phyloP scores from a whole-genome alignment of 225 moss, liverwort and hornwort genomes.

The Marchantia polymorpha region DNA sequence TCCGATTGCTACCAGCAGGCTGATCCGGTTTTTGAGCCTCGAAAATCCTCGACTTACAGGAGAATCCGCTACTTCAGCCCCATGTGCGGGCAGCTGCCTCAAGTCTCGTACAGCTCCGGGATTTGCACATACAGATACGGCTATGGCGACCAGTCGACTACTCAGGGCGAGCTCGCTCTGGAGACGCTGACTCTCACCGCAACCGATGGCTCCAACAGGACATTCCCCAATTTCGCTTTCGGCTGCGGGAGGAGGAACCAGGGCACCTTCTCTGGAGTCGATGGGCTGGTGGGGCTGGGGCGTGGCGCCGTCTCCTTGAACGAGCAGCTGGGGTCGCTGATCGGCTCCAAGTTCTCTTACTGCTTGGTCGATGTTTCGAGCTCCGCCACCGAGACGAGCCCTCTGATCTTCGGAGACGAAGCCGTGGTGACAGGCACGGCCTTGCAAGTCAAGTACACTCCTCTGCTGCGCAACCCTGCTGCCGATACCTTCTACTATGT shows the following conservation, averaged over 20 bases:
- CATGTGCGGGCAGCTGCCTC: slow-evolving; percentile 24
- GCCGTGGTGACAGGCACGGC: not conserved
- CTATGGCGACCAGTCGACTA: too few relatives aligned
- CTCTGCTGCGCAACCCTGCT: slow-evolving; percentile 12
- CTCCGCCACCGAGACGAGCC: slow-evolving; percentile 24
- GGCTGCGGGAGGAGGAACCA: too few relatives aligned
- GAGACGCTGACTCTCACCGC: too few relatives aligned
- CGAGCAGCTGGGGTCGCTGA: too few relatives aligned
- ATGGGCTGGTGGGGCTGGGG: too few relatives aligned
- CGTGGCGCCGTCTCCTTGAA: too few relatives aligned
- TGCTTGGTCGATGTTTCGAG: slow-evolving; percentile 22
- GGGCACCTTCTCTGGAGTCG: too few relatives aligned
- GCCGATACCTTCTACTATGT: slow-evolving; percentile 37
- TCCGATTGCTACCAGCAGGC: slow-evolving; percentile 12
- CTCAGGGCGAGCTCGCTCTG: too few relatives aligned
- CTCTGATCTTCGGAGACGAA: slow-evolving; percentile 27
- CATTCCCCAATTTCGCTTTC: too few relatives aligned
- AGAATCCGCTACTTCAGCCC: slow-evolving; percentile 11
- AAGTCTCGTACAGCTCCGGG: slow-evolving; percentile 11
- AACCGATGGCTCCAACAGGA: too few relatives aligned
- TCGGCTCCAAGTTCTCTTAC: slow-evolving; percentile 12
- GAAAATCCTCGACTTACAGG: slow-evolving; percentile 27
- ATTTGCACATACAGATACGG: not conserved
- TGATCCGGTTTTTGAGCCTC: slow-evolving; percentile 19
- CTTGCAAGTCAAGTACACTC: slow-evolving; percentile 26